Percentiles rank a stretch among this genome's conserved stretches.
phyloP scores from a whole-genome alignment of 129 eudicot species.

The Helianthus tuberosus region DNA sequence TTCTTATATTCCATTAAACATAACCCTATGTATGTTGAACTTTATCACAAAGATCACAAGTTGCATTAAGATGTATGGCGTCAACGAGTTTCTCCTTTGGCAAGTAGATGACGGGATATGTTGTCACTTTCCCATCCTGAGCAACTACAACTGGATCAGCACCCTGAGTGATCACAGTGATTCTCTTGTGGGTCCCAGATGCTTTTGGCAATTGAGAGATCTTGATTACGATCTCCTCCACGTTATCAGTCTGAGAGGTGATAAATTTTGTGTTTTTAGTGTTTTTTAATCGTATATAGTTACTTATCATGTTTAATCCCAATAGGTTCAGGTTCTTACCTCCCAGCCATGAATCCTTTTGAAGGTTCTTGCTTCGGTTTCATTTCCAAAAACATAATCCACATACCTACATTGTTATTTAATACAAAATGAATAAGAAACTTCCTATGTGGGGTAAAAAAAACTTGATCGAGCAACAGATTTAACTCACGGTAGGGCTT shows the following conservation, averaged over 20 bases:
- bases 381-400: too few species aligned
- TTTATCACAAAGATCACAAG: too few species aligned
- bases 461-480: background rate
- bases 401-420: too few species aligned
- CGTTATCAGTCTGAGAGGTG: constrained; percentile 74
- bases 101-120: constrained; percentile 64
- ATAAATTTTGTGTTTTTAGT: background rate
- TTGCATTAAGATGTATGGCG: too few species aligned
- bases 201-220: too few species aligned
- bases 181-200: constrained; percentile 89
- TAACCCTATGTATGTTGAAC: too few species aligned
- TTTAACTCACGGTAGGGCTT: constrained; percentile 68
- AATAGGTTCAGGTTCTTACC: constrained; percentile 56
- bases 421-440: too few species aligned
- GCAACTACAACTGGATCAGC: constrained; percentile 97
- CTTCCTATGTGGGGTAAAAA: too few species aligned
- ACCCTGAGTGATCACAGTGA: constrained; percentile 92
- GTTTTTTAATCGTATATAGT: background rate
- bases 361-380: constrained; percentile 88
- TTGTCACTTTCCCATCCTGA: constrained; percentile 76
- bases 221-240: constrained; percentile 92
- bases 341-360: constrained; percentile 95
- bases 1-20: too few species aligned
- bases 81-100: constrained; percentile 95
- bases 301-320: background rate